Percentiles rank a stretch among this genome's conserved stretches.
Evolutionary conservation across 2,329 filamentous ascomycete genomes (phyloP).

Genomic region (Colletotrichum eremochloae): DNA sequence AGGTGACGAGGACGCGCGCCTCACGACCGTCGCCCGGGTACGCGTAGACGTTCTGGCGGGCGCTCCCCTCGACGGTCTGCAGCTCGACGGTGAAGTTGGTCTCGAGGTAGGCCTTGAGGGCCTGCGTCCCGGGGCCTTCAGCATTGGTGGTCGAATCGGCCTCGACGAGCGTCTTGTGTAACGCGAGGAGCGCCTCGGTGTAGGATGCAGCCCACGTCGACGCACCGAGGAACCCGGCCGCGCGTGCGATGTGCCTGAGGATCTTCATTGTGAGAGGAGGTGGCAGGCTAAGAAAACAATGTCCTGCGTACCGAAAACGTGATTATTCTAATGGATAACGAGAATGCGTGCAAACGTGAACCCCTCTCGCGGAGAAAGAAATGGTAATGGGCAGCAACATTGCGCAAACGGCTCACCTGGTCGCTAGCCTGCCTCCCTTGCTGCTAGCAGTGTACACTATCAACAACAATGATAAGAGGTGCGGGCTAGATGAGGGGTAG

Average conservation of each 20-base stretch:
- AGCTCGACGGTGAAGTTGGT: conserved; percentile 58
- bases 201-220: conserved; percentile 50
- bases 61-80: conserved; percentile 46
- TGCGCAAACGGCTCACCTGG: background rate
- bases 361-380: background rate
- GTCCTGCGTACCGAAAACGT: fast-evolving
- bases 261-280: conserved; percentile 6
- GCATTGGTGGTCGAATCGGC: conserved; percentile 79
- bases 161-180: conserved; percentile 81
- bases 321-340: background rate
- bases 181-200: conserved; percentile 71
- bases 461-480: conserved; percentile 6
- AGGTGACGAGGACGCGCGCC: conserved; percentile 75
- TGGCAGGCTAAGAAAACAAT: too few relatives aligned
- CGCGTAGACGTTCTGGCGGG: conserved; percentile 83
- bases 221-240: background rate
- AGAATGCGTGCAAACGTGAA: background rate
- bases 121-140: conserved; percentile 76
- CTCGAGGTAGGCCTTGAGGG: conserved; percentile 76
- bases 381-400: background rate
- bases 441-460: background rate
- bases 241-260: background rate
- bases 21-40: conserved; percentile 65
- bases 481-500: background rate
- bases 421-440: background rate